Percentiles rank a stretch among this genome's conserved stretches.
These are phyloP conservation scores for Xylaria telfairii DNA, from an alignment of 495 filamentous ascomycete species.

Conservation along the genomic window DNA sequence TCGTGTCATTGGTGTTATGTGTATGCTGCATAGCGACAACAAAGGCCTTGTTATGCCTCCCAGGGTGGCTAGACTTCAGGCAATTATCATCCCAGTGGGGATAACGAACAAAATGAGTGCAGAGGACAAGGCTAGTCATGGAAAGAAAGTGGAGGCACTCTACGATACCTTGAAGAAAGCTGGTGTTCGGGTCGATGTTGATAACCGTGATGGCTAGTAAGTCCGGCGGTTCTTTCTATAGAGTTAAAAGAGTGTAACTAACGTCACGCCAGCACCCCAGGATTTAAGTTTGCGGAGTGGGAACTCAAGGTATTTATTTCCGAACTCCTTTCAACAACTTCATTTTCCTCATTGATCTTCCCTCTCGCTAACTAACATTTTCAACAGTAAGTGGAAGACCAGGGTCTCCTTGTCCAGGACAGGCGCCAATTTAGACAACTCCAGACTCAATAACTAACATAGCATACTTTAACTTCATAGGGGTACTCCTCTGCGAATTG, in stretches of 20 bases:
- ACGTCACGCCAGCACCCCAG: conserved; percentile 70
- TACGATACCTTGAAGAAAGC: conserved; percentile 66
- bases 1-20: conserved; percentile 94
- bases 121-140: conserved; percentile 74
- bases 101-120: conserved; percentile 83
- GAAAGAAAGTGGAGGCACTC: conserved; percentile 73
- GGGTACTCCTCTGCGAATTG: conserved; percentile 89
- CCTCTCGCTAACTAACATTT: neutral
- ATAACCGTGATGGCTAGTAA: conserved; percentile 70
- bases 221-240: neutral
- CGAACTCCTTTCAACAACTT: neutral
- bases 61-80: conserved; percentile 82
- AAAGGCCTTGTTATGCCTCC: conserved; percentile 92
- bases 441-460: neutral
- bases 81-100: conserved; percentile 90
- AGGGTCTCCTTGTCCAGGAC: neutral
- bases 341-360: neutral
- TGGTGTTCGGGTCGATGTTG: conserved; percentile 72
- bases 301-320: conserved; percentile 67
- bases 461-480: neutral
- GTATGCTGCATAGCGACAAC: conserved; percentile 96
- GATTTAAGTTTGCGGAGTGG: conserved; percentile 98
- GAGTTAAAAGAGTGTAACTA: neutral
- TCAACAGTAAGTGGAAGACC: conserved; percentile 12
- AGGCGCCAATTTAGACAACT: neutral